Evolutionary conservation across 2,329 filamentous ascomycete species (phyloP), one percentile per base, ranked within the genome.

Genomic region (Talaromyces sp.): DNA sequence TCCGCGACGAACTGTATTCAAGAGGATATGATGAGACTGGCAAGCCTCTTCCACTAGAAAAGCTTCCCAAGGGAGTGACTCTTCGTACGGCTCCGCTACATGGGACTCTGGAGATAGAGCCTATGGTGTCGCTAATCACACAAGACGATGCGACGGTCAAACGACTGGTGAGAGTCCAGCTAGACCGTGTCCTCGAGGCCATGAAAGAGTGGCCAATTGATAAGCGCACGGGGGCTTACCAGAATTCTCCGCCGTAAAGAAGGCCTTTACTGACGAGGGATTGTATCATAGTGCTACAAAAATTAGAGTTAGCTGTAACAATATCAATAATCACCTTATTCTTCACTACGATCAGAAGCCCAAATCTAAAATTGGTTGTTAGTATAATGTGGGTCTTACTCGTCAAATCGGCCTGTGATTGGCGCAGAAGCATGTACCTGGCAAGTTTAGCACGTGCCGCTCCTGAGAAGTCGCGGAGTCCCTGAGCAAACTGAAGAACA

Each of bases 1-100:
- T 87, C 57, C 69, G 70, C 52, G 73, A 79, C 58, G 80, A 81
- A 13, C 70, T 87, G 71, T 76, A 73, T 64, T 75, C 74, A 24
- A 74, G 75, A 60, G 85, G 85, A 2, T 84, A 78, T 69, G 76
- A 80, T 68, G 63, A 66, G 13, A 63, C 77, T 35, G 78, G 75
- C 8, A 71, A 70, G 43, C 70, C 63, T 49, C 63, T 71, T 10
- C 57, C 64, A 39, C 35, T 35, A 7, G 62, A 61, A 14, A 60
- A 52, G 13, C 45, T 64, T 16, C 47, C 60, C 19, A 16, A 19
- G 37, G 50, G 60, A 5, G 43, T 59, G 11, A 22, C 22, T 11
- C 52, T 37, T 52, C 64, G 37, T 7, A 8, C 10, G 7, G 31
- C 31, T 22, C 59, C 60, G 37, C 62, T 83, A 37, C 70, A 66